Evolutionary conservation across 805 yeast species (phyloP).

Genomic region (Candida jianshihensis): DNA sequence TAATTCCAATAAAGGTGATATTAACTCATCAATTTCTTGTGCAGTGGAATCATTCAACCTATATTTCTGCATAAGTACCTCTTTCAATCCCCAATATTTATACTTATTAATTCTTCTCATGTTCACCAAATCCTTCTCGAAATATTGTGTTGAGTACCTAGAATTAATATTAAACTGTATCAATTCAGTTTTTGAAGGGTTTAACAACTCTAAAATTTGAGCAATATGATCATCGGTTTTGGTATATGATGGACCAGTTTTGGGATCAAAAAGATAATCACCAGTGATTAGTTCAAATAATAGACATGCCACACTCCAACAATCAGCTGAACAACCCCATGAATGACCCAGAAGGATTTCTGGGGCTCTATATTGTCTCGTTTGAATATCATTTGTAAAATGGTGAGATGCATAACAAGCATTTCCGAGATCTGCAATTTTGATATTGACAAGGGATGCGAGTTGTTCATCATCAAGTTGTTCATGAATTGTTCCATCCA

Average conservation of each 20-base stretch:
- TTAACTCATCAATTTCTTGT: constrained; percentile 36
- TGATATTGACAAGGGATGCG: constrained; percentile 25
- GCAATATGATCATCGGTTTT: constrained; percentile 61
- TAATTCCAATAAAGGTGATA: constrained; percentile 42
- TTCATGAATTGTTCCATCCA: background rate
- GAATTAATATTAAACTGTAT: constrained; percentile 32
- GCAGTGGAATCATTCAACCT: constrained; percentile 53
- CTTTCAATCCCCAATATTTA: constrained; percentile 70
- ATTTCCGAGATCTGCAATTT: constrained; percentile 45
- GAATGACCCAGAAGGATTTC: constrained; percentile 51
- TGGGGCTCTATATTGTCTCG: constrained; percentile 59
- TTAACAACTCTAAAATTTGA: constrained; percentile 46
- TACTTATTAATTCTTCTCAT: constrained; percentile 59
- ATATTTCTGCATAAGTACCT: constrained; percentile 70
- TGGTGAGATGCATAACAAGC: constrained; percentile 44
- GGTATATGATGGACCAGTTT: constrained; percentile 35
- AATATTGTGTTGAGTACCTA: constrained; percentile 38
- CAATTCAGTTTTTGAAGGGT: constrained; percentile 31
- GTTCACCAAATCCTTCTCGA: constrained; percentile 33
- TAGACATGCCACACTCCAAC: constrained; percentile 56
- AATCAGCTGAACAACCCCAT: constrained; percentile 60
- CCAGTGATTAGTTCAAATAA: constrained; percentile 56
- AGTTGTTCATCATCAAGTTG: background rate
- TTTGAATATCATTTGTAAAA: constrained; percentile 59
- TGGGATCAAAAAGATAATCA: constrained; percentile 58